Base-by-base conservation (phyloP, 148 eudicot species). In the Bassia scoparia region DNA sequence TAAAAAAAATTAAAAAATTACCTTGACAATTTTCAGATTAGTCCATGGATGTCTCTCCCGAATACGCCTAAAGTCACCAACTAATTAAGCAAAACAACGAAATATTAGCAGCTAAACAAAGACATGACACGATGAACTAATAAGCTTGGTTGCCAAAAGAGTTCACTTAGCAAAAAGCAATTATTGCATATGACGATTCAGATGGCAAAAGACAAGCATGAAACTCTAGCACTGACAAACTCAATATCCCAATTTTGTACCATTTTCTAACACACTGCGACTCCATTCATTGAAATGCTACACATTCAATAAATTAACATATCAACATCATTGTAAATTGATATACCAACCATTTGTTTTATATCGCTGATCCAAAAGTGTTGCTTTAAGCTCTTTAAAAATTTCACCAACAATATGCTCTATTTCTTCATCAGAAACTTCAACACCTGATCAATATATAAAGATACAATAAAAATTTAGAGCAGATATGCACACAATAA, bases 31-130 rank as follows among this genome's bases (percentile, higher is more conserved):
- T 84, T 95, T 91, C 41, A 94, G 97, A 85, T 95, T 96, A 4
- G 98, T 97, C 98, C 98, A 95, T 24, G 98, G 97, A 84, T 86
- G 97, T 82, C 67, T 86, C 87, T 89, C 88, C 65, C 98, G 87
- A 7, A 95, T 84, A 83, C 86, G 85, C 81, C 83, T 87, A 83
- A 95, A 82, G 72, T 91, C 93, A 61, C 98, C 97, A 59, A 91
- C 97, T 95, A 78, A 37, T 29, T 71, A 83, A 65, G 54, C 71
- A 48, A 71, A 24, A 33, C 41, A 53, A 54, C 43, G 64, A 73
- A 60, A 38, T 38, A 24, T 79, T 37, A 79, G 68, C 18, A 63
- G 44, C 61, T 46, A 64, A 0, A 17, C 17, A 20, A 37, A 21
- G 16, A 35, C 29, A 3, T 35, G n/a, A 63, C 67, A 35, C 11